Percentiles rank a stretch among this genome's conserved stretches.
Conservation (phyloP, 139 green algal species). For the Trebouxia sp. region DNA sequence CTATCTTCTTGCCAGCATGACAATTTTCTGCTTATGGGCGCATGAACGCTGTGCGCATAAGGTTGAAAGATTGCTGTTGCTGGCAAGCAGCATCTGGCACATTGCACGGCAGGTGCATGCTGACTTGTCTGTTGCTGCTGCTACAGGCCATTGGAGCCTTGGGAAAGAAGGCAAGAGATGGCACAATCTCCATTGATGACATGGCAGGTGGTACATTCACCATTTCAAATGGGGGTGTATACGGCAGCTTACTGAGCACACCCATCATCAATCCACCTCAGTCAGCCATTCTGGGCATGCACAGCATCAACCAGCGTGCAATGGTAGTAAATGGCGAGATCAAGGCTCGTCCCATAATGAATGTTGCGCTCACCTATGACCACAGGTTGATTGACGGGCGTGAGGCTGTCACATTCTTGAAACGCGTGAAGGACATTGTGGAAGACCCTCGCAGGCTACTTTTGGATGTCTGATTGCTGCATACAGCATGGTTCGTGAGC, state of each 20-base stretch:
- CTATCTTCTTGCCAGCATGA: not conserved
- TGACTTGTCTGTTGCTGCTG: too few species aligned
- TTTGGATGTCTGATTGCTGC: constrained; percentile 77
- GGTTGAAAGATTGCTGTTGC: too few species aligned
- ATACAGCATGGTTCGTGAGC: too few species aligned
- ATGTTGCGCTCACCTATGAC: constrained; percentile 98
- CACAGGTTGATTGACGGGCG: constrained; percentile 97
- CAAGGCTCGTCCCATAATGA: constrained; percentile 95
- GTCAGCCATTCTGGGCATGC: constrained; percentile 95
- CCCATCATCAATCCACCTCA: constrained; percentile 99
- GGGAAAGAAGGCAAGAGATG: constrained; percentile 94
- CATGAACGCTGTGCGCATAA: too few species aligned
- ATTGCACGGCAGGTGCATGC: too few species aligned
- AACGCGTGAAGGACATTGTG: constrained; percentile 95
- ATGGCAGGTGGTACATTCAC: constrained; percentile 99
- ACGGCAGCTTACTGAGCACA: constrained; percentile 91
- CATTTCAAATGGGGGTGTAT: constrained; percentile 99
- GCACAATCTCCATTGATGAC: constrained; percentile 95
- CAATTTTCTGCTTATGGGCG: not conserved
- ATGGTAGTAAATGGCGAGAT: constrained; percentile 68
- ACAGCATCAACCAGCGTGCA: constrained; percentile 88
- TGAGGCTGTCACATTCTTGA: constrained; percentile 97
- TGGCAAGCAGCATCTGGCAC: too few species aligned
- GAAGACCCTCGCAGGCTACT: constrained; percentile 96
- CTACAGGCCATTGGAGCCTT: constrained; percentile 77